Base-by-base conservation (phyloP, 495 filamentous ascomycete species). In the Eremomyces bilateralis region DNA sequence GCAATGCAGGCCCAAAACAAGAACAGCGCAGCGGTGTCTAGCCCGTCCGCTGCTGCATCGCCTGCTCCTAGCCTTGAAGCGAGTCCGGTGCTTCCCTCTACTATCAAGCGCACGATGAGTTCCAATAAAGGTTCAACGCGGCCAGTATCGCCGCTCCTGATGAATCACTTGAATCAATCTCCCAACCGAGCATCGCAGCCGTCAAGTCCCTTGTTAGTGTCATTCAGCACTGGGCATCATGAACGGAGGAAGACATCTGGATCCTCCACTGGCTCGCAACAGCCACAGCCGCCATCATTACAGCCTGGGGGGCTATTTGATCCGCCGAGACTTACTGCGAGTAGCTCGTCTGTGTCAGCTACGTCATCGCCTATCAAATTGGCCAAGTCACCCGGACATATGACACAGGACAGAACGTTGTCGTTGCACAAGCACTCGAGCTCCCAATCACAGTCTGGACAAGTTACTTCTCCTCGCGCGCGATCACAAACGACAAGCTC, bases 401-500 rank as follows among this genome's bases (percentile, higher is more conserved):
- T 63, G 3, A 68, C 60, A 8, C 67, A 62, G 4, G 62, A 62
- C 41, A 70, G 60, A 52, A 42, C 50, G 15, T 51, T 62, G 42
- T 53, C 55, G 1, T 63, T 56, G 56, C 56, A 59, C 21, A 50
- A 48, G 10, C 58, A 59, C n/a, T 54, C 60, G 32, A 61, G 61
- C 21, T 58, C 22, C 4, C 41, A 42, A 16, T 1, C 39, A 2
- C 42, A 27, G 15, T 35, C 47, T 20, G 38, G 43, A 10, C 38
- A 25, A 38, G 37, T 60, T 38, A 53, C 65, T 4, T 58, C 62
- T 17, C 61, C 66, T 25, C 70, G 88, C 37, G 71, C 81, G 20
- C 65, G 88, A 34, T 95, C 88, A 17, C 69, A 92, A 42, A 97
- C 88, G 1, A 79, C 94, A 36, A 88, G 88, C 4, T 95, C 88